Conservation (phyloP, 176 grass and related monocot species). For the Dactylis glomerata region DNA sequence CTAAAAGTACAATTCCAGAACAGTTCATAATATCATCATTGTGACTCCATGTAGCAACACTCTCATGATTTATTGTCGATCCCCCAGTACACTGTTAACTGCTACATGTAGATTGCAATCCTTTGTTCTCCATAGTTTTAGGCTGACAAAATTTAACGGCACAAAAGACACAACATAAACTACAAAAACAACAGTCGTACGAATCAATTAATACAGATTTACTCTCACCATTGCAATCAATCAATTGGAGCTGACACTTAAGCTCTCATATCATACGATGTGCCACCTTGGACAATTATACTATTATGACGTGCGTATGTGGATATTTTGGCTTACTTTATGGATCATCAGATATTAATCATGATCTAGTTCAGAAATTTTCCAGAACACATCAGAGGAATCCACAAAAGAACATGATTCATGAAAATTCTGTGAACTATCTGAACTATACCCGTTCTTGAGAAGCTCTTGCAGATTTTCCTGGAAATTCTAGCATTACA, state of each 20-base stretch:
- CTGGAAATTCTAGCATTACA: background rate
- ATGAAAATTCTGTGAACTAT: background rate
- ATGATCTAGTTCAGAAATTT: background rate
- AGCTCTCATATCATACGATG: background rate
- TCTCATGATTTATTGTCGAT: too few species aligned
- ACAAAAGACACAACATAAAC: too few species aligned
- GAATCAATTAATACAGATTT: background rate
- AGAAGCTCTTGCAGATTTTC: background rate
- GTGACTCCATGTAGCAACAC: too few species aligned
- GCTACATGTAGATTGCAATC: too few species aligned
- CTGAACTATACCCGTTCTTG: background rate
- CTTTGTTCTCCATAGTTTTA: too few species aligned
- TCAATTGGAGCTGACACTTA: background rate
- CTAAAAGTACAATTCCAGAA: too few species aligned
- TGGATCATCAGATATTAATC: background rate
- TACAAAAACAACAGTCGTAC: background rate
- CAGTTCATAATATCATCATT: too few species aligned
- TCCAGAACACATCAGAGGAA: background rate
- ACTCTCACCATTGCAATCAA: background rate
- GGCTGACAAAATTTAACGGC: too few species aligned
- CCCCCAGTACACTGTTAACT: too few species aligned
- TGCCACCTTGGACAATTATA: background rate
- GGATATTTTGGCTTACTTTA: background rate
- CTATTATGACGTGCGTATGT: background rate
- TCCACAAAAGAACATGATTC: background rate